Base-by-base conservation (phyloP, 345 rosid genomes). In the rapeseed (Brassica napus) region DNA sequence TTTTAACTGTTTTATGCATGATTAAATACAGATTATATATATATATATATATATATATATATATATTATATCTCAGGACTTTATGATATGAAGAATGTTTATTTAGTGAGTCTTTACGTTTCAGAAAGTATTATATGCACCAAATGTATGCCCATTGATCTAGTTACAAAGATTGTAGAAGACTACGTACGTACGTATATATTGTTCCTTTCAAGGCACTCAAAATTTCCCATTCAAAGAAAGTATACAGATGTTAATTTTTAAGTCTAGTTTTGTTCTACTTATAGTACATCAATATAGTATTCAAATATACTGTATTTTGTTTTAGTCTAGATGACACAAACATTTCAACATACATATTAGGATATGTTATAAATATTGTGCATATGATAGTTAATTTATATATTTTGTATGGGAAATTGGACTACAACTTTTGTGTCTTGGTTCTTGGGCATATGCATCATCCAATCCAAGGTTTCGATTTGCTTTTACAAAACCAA, bases 381-480 rank as follows among this genome's bases (percentile, higher is more conserved):
- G 11, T 59, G 64, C 64, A 31, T 59, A 59, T 10, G 11, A 24
- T 58, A 58, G 61, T 57, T 1, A 4, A 1, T 7, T 12, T 12
- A 61, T 62, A 61, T 52, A 6, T 12, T 10, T 2, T 68, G 68
- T 59, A 72, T 72, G 74, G 74, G 60, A 79, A 79, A 67, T 73
- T 79, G 78, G 47, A 68, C n/a, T 3, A 54, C 8, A 4, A 39
- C 58, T 59, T 78, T 73, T 49, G 65, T 68, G 74, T 79, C 78
- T 79, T 79, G 79, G 61, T 60, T 2, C 34, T 60, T 47, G 82
- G 59, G 75, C 75, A 49, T 14, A 59, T 60, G 70, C 11, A 73
- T 52, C 79, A 79, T 68, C 65, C 70, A 74, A 79, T 68, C 75
- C 82, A 79, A 74, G 75, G 78, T 79, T 68, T 62, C 35, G 79